phyloP scores from a whole-genome alignment of 352 stramenopile genomes.

The Phytophthora aleatoria region DNA sequence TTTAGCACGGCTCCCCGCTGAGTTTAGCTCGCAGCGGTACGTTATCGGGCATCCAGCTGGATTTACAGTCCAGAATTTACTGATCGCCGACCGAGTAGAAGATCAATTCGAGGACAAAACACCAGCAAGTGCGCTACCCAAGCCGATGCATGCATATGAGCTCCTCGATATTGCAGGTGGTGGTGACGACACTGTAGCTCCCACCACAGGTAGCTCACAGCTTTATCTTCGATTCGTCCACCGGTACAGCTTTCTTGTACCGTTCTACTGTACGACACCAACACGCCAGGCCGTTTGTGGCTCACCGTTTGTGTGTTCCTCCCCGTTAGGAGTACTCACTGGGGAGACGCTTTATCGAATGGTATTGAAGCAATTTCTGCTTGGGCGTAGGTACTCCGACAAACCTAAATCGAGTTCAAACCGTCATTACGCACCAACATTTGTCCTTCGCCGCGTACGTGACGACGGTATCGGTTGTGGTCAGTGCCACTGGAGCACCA shows the following conservation, averaged over 20 bases:
- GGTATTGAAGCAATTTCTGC: too few species aligned
- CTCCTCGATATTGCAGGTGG: slow-evolving; percentile 10
- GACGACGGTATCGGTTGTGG: slow-evolving; percentile 51
- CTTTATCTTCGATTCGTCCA: slow-evolving; percentile 49
- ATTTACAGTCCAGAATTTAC: slow-evolving; percentile 42
- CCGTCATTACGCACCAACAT: slow-evolving; percentile 6
- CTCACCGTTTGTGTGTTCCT: too few species aligned
- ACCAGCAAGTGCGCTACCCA: slow-evolving; percentile 19
- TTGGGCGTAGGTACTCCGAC: too few species aligned
- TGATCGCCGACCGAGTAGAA: too few species aligned
- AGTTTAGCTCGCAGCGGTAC: neutral
- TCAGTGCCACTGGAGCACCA: slow-evolving; percentile 56
- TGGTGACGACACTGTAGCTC: slow-evolving; percentile 10
- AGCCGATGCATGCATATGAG: slow-evolving; percentile 49
- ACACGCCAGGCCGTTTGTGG: too few species aligned
- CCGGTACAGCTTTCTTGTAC: too few species aligned
- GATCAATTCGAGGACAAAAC: slow-evolving; percentile 9
- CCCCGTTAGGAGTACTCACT: too few species aligned
- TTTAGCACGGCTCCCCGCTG: slow-evolving; percentile 1
- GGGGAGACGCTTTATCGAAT: too few species aligned
- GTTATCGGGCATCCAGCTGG: slow-evolving; percentile 17
- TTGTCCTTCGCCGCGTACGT: slow-evolving; percentile 53
- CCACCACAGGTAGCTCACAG: neutral
- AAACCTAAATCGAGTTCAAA: too few species aligned
- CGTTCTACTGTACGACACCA: too few species aligned